Base-by-base conservation (phyloP, 768 basidiomycete genomes). In the Leccinellum luteum region DNA sequence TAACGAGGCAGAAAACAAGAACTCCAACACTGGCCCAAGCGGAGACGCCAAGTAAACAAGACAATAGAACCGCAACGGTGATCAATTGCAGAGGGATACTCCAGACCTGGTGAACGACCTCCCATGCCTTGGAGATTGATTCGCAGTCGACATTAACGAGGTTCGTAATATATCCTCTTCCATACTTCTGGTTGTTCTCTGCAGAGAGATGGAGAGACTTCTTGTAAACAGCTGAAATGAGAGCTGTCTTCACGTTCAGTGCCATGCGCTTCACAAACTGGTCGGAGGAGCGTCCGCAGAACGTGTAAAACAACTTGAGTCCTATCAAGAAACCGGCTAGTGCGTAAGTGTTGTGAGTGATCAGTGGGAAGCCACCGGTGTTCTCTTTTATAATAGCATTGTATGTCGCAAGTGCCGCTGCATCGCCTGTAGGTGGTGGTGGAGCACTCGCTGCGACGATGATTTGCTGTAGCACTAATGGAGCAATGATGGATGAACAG, bases 81-180 rank as follows among this genome's bases (percentile, higher is more conserved):
- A 56, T 56, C 43, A 70, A 41, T 51, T 70, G 69, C 12, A 70
- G 15, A 21, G 69, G 69, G 41, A 70, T 65, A 15, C 69, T 66
- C 69, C 69, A 70, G 31, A 56, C 28, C 35, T 64, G 69, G 55
- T 70, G 69, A 41, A 57, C 54, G 23, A 65, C 34, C 34, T 71
- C 69, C 58, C 66, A 69, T 34, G 67, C 69, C 38, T 69, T 70
- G 27, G 69, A 71, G 30, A 67, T 58, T 13, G 69, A 68, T 52
- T 70, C 69, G 49, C 58, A 65, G 59, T 70, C 69, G 44, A 70
- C 69, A 27, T 70, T 70, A 35, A 70, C 63, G 25, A 70, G 65
- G 56, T 71, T 70, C 65, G 67, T 60, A 58, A 69, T 62, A 23
- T 62, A 69, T 2, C 69, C 69, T 52, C 61, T 71, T 21, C 60